Conservation (phyloP, 306 rosid genomes). For the Quercus variabilis region DNA sequence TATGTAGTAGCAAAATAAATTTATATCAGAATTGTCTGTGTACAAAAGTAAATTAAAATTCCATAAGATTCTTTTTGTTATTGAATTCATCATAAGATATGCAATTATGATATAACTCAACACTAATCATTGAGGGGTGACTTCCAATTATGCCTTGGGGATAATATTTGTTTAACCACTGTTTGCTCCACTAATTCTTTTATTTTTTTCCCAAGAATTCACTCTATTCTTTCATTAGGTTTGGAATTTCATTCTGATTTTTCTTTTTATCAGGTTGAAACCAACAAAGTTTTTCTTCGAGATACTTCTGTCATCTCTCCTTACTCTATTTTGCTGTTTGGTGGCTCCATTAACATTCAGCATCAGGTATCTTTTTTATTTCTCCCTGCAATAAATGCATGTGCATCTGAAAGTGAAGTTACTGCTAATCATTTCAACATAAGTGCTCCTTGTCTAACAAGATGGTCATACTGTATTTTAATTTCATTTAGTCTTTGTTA, state of each 20-base stretch:
- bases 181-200: background rate
- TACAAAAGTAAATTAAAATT: background rate
- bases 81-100: background rate
- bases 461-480: too few relatives aligned
- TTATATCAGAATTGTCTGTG: background rate
- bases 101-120: background rate
- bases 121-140: background rate
- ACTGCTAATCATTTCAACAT: background rate
- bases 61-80: background rate
- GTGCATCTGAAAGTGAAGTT: background rate
- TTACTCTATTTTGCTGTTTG: constrained; percentile 88
- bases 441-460: background rate
- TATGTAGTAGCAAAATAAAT: background rate
- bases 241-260: constrained; percentile 7
- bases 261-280: constrained; percentile 69
- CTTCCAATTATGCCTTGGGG: background rate
- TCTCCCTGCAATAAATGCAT: background rate
- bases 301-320: constrained; percentile 85
- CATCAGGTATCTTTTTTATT: constrained; percentile 64
- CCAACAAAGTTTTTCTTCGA: constrained; percentile 74
- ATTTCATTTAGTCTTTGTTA: too few relatives aligned
- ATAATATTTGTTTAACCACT: background rate
- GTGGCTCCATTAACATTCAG: constrained; percentile 80
- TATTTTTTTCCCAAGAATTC: background rate
- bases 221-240: background rate